Percentiles rank a stretch among this genome's conserved stretches.
Evolutionary conservation across 805 yeast species (phyloP).

Genomic region (Candida ipomoeae): DNA sequence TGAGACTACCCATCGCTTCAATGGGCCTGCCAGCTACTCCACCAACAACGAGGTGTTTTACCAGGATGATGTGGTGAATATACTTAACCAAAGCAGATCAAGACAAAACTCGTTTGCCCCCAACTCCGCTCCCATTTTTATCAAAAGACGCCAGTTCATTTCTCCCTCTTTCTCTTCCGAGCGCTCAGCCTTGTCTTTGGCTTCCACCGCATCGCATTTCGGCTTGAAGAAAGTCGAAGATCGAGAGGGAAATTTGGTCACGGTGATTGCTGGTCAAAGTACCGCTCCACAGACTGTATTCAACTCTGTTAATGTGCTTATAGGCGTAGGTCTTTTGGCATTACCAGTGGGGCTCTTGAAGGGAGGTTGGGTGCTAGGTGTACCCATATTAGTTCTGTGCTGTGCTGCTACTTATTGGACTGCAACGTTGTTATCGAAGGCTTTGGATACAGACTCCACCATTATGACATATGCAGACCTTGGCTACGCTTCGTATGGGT

Average conservation of each 20-base stretch:
- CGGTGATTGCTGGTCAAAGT: slow-evolving; percentile 77
- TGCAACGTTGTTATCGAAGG: slow-evolving; percentile 52
- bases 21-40: slow-evolving; percentile 8
- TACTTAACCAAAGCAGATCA: slow-evolving; percentile 24
- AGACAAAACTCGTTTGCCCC: slow-evolving; percentile 24
- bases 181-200: slow-evolving; percentile 30
- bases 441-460: slow-evolving; percentile 27
- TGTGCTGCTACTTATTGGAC: slow-evolving; percentile 72
- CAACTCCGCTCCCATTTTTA: slow-evolving; percentile 18
- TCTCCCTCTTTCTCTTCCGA: slow-evolving; percentile 44
- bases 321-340: slow-evolving; percentile 67
- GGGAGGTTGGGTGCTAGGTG: slow-evolving; percentile 66
- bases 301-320: slow-evolving; percentile 61
- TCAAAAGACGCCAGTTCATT: slow-evolving; percentile 28
- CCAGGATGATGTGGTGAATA: slow-evolving; percentile 34
- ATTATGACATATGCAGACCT: slow-evolving; percentile 30
- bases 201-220: slow-evolving; percentile 46
- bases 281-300: slow-evolving; percentile 69
- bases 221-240: slow-evolving; percentile 63
- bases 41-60: slow-evolving; percentile 34
- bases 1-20: slow-evolving; percentile 8
- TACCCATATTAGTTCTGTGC: slow-evolving; percentile 52
- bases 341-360: slow-evolving; percentile 60
- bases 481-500: slow-evolving; percentile 28
- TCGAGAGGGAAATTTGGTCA: slow-evolving; percentile 62